phyloP scores from a whole-genome alignment of 495 filamentous ascomycete genomes.

The Physcia stellaris region DNA sequence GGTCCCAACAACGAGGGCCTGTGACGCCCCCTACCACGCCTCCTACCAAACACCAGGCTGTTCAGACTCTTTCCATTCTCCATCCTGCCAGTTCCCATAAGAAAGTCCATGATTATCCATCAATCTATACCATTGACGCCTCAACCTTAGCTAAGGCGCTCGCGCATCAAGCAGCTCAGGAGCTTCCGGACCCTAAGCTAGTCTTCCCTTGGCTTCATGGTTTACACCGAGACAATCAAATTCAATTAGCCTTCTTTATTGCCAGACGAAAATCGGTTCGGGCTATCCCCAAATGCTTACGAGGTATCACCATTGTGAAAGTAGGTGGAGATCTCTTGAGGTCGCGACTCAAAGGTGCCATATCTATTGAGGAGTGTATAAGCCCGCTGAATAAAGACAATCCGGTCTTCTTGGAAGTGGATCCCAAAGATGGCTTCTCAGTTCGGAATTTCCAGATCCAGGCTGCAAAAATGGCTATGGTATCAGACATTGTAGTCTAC shows the following conservation, averaged over 20 bases:
- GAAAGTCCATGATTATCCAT: constrained; percentile 40
- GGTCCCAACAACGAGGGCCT: constrained; percentile 25
- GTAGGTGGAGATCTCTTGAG: constrained; percentile 62
- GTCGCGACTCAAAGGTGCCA: constrained; percentile 75
- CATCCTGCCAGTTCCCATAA: constrained; percentile 55
- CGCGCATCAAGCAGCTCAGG: constrained; percentile 58
- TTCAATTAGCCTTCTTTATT: constrained; percentile 82
- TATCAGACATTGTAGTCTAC: constrained; percentile 89
- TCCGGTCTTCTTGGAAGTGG: constrained; percentile 37
- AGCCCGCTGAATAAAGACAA: constrained; percentile 20
- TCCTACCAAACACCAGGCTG: constrained; percentile 33
- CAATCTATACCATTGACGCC: constrained; percentile 61
- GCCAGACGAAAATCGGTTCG: constrained; percentile 57
- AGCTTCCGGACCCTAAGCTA: constrained; percentile 64
- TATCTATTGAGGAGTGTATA: constrained; percentile 68
- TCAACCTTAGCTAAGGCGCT: constrained; percentile 54
- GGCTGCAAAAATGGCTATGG: constrained; percentile 70
- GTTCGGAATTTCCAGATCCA: constrained; percentile 96
- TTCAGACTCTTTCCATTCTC: constrained; percentile 51
- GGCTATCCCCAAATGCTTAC: constrained; percentile 63
- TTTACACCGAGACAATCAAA: constrained; percentile 74
- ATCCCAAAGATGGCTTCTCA: constrained; percentile 74
- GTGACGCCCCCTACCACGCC: constrained; percentile 57
- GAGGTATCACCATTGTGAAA: constrained; percentile 78
- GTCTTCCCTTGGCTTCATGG: constrained; percentile 99